A percentile compares a stretch with the other conserved stretches of the same genome.
Evolutionary conservation across 2,329 filamentous ascomycete species (phyloP).

Genomic region (Paecilomyces niveus): DNA sequence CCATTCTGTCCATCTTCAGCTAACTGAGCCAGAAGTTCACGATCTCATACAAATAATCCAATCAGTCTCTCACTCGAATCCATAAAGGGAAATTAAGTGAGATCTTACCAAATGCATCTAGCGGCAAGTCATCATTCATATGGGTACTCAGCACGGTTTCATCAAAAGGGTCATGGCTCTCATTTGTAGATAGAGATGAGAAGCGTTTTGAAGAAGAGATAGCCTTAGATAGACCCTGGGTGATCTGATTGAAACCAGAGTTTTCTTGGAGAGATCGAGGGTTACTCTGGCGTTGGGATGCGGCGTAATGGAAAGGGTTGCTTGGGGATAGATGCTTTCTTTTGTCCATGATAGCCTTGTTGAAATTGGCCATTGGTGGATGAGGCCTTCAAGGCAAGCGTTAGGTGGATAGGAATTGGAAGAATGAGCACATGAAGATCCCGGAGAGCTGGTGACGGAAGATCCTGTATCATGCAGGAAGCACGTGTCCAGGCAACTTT

Average conservation of each 20-base stretch:
- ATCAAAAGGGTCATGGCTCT: not conserved
- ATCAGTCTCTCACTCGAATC: not conserved
- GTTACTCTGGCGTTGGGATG: not conserved
- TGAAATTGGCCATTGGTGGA: not conserved
- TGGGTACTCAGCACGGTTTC: not conserved
- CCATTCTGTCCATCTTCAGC: conserved; percentile 8
- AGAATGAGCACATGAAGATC: not conserved
- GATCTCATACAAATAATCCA: conserved; percentile 16
- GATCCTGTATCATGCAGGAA: not conserved
- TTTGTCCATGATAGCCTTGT: not conserved
- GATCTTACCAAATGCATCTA: conserved; percentile 45
- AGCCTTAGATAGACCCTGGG: not conserved
- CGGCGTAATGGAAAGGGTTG: not conserved
- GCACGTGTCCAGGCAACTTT: not conserved
- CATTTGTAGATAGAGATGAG: not conserved
- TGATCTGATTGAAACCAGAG: not conserved
- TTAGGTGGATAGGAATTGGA: not conserved
- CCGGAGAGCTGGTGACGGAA: not conserved
- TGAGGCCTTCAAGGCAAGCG: not conserved
- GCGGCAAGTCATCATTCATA: conserved; percentile 19
- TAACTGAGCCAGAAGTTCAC: conserved; percentile 30
- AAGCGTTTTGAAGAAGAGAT: conserved; percentile 1
- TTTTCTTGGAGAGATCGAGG: not conserved
- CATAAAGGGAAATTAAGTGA: not conserved
- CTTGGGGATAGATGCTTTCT: not conserved